phyloP scores from a whole-genome alignment of 1,284 basidiomycete species.

The Naganishia albida region DNA sequence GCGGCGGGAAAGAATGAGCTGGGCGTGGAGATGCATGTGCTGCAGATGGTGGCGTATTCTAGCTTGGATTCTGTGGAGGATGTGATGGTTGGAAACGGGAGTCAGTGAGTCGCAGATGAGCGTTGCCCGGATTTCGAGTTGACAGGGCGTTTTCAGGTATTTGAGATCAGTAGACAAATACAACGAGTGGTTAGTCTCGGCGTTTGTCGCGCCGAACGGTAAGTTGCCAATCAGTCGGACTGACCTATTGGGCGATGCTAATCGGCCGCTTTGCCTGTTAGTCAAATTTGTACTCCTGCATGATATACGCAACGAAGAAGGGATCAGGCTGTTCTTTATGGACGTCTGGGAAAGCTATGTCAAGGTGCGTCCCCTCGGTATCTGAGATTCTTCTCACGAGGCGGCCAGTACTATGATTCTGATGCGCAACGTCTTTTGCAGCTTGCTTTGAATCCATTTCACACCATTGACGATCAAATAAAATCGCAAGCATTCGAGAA shows the following conservation, averaged over 20 bases:
- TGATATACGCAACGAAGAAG: constrained; percentile 93
- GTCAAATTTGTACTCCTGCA: constrained; percentile 84
- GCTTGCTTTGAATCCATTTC: constrained; percentile 88
- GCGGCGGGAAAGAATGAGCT: constrained; percentile 21
- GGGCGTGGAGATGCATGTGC: constrained; percentile 73
- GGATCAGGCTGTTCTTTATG: constrained; percentile 82
- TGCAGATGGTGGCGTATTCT: constrained; percentile 95
- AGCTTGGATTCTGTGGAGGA: constrained; percentile 90
- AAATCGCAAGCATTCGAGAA: constrained; percentile 76
- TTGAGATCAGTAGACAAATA: constrained; percentile 90
- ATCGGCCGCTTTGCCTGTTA: constrained; percentile 23
- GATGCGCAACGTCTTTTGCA: constrained; percentile 48
- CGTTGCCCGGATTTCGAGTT: too few species aligned
- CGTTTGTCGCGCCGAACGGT: constrained; percentile 91
- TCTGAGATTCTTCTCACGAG: background rate
- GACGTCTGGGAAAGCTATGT: constrained; percentile 95
- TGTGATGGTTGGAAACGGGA: constrained; percentile 76
- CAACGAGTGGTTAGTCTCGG: constrained; percentile 95
- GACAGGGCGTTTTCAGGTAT: constrained; percentile 63
- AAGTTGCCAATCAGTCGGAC: constrained; percentile 49
- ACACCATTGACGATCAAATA: constrained; percentile 80
- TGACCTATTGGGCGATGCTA: background rate
- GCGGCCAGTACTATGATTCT: background rate
- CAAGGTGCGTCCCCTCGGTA: constrained; percentile 63
- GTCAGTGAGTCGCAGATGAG: constrained; percentile 67